phyloP scores from a whole-genome alignment of 495 filamentous ascomycete species.

The Trichoderma erinaceum region DNA sequence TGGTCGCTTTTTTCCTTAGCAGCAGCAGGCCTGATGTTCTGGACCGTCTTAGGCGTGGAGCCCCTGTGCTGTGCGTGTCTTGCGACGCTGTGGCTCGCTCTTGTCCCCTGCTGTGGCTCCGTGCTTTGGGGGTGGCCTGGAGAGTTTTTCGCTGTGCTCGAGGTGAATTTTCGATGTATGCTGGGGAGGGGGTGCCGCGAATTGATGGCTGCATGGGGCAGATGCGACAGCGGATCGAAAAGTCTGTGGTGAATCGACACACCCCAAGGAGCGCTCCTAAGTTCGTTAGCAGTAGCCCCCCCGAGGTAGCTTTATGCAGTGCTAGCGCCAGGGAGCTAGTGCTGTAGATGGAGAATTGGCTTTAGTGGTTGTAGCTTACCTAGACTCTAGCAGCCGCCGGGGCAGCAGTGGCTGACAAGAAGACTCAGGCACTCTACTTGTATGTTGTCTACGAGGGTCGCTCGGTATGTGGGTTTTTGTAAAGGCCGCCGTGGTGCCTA shows the following conservation, averaged over 20 bases:
- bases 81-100: conserved; percentile 11
- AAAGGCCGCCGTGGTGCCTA: background rate
- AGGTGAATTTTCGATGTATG: background rate
- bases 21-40: conserved; percentile 13
- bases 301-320: background rate
- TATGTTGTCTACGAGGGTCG: background rate
- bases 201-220: conserved; percentile 12
- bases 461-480: background rate
- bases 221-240: conserved; percentile 13
- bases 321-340: background rate
- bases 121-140: conserved; percentile 9
- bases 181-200: conserved; percentile 6
- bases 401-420: conserved; percentile 1
- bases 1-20: conserved; percentile 4
- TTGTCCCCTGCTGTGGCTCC: conserved; percentile 14
- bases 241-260: conserved; percentile 12
- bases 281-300: background rate
- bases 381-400: background rate
- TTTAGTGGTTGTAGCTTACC: background rate
- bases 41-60: conserved; percentile 13
- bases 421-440: background rate
- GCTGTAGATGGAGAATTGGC: conserved; percentile 5
- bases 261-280: conserved; percentile 5
- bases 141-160: background rate
- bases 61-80: conserved; percentile 11